Conservation (phyloP, 2,329 filamentous ascomycete species). For the Fusarium sp. region DNA sequence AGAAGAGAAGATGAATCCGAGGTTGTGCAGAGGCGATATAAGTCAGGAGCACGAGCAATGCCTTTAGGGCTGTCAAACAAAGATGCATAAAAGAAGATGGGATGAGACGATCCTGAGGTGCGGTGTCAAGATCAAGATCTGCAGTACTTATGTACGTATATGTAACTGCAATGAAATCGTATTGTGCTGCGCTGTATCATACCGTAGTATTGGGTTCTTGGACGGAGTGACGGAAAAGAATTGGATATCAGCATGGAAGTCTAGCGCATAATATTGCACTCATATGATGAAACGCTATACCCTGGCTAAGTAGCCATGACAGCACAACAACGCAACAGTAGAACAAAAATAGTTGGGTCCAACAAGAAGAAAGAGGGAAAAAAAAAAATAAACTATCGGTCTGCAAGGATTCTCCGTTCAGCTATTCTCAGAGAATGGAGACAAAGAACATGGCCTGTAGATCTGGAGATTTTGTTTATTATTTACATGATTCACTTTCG, state of each 20-base stretch:
- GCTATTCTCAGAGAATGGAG: slow-evolving; percentile 1
- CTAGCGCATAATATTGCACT: slow-evolving; percentile 33
- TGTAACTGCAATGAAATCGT: neutral
- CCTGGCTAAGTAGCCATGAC: slow-evolving; percentile 34
- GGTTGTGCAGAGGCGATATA: slow-evolving; percentile 18
- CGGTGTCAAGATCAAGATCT: slow-evolving; percentile 8
- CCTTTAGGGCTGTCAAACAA: slow-evolving; percentile 28
- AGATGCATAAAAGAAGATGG: slow-evolving; percentile 24
- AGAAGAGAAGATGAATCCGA: slow-evolving; percentile 4
- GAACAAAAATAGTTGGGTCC: slow-evolving; percentile 20
- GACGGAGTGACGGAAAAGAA: neutral
- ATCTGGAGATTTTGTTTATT: slow-evolving; percentile 11
- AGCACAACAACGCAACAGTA: slow-evolving; percentile 19
- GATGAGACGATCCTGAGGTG: slow-evolving; percentile 30
- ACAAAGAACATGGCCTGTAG: neutral
- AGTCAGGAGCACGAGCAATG: slow-evolving; percentile 12
- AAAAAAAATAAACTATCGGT: slow-evolving; percentile 16
- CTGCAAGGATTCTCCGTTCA: slow-evolving; percentile 28
- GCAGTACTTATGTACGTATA: slow-evolving; percentile 10
- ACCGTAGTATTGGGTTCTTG: neutral
- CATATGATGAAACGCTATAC: slow-evolving; percentile 35
- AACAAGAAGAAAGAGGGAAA: neutral
- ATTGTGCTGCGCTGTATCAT: neutral
- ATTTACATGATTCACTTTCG: neutral
- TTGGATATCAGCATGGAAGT: neutral